Percentiles rank a stretch among this genome's conserved stretches.
Evolutionary conservation across 2,329 filamentous ascomycete species (phyloP).

Genomic region (Penicillium sp.): DNA sequence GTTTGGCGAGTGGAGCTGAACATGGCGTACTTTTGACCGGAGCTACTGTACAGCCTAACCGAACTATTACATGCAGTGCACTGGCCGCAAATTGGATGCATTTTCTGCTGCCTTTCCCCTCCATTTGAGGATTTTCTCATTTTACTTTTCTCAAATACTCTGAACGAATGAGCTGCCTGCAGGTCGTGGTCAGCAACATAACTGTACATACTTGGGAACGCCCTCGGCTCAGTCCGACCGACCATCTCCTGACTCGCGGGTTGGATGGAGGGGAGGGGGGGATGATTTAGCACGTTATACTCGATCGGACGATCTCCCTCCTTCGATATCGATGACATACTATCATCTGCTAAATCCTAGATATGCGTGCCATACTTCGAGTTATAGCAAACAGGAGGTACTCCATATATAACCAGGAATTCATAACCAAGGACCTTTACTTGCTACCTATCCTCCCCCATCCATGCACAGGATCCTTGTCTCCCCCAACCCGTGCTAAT

Average conservation of each 20-base stretch:
- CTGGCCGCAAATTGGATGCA: conserved; percentile 37
- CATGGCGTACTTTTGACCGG: conserved; percentile 39
- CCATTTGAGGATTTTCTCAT: background rate
- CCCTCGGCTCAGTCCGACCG: conserved; percentile 4
- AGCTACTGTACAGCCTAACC: conserved; percentile 31
- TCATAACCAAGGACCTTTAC: too few relatives aligned
- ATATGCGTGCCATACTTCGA: background rate
- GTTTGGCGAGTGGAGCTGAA: conserved; percentile 23
- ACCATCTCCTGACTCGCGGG: conserved; percentile 3
- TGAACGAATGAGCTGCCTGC: background rate
- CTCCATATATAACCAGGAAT: background rate
- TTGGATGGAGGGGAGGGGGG: background rate
- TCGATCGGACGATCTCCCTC: conserved; percentile 4
- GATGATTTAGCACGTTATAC: background rate
- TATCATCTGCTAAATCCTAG: background rate
- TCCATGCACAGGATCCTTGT: conserved; percentile 5
- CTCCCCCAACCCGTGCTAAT: conserved; percentile 13
- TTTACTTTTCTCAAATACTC: background rate
- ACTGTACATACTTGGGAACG: too few relatives aligned
- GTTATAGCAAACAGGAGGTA: background rate
- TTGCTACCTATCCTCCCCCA: too few relatives aligned
- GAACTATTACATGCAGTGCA: conserved; percentile 38
- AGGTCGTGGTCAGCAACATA: background rate
- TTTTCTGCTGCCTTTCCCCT: conserved; percentile 31
- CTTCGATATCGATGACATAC: background rate